These are phyloP conservation scores for Kwoniella mangroviensis DNA, from an alignment of 768 basidiomycete genomes.

Conservation along the genomic window DNA sequence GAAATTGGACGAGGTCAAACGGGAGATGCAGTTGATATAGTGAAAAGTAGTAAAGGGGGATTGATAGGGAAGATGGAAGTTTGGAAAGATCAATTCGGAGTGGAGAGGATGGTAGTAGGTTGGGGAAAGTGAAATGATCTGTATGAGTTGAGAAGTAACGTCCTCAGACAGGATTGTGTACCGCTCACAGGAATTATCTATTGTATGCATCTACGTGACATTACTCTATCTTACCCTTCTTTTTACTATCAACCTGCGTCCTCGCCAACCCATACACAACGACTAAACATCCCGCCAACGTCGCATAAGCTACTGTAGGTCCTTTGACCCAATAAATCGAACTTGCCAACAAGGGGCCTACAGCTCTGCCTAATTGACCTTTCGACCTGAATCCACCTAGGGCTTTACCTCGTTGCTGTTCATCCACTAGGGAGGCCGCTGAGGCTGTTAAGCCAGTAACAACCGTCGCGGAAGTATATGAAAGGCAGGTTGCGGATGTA, in stretches of 20 bases:
- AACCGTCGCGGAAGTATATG: constrained; percentile 93
- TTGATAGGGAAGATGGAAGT: constrained; percentile 65
- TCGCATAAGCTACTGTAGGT: constrained; percentile 53
- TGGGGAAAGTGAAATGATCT: constrained; percentile 20
- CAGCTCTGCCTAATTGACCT: constrained; percentile 89
- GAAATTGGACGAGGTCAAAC: constrained; percentile 82
- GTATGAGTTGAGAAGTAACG: neutral
- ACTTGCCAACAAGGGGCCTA: constrained; percentile 85
- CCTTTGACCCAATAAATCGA: constrained; percentile 55
- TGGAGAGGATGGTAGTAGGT: constrained; percentile 68
- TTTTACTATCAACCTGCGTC: neutral
- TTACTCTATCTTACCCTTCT: neutral
- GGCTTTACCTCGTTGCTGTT: constrained; percentile 78
- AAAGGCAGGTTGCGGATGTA: constrained; percentile 78
- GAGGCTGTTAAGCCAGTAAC: constrained; percentile 90
- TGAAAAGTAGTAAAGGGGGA: constrained; percentile 55
- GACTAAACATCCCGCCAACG: constrained; percentile 34
- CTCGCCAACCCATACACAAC: constrained; percentile 20
- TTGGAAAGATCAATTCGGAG: constrained; percentile 81
- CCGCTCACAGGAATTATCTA: neutral
- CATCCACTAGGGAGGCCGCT: constrained; percentile 89
- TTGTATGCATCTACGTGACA: constrained; percentile 10
- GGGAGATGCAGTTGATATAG: constrained; percentile 65
- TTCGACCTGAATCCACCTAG: constrained; percentile 80
- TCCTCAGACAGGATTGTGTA: neutral